A percentile compares a stretch with the other conserved stretches of the same genome.
These are phyloP conservation scores for Heliosperma pusillum DNA, from an alignment of 148 eudicot genomes.

Conservation along the genomic window DNA sequence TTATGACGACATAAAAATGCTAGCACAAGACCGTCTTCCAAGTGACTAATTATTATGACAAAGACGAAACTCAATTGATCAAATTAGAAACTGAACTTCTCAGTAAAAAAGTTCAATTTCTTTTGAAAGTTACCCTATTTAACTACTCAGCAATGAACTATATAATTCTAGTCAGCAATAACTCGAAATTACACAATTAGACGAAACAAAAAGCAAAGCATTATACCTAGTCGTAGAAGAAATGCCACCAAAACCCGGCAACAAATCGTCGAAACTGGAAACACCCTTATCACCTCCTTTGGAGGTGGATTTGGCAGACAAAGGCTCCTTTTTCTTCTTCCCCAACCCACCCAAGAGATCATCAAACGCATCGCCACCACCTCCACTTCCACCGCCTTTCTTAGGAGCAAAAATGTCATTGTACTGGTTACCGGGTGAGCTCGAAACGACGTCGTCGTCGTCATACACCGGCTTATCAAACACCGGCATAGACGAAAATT, in stretches of 20 bases:
- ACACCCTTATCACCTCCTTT: slow-evolving; percentile 24
- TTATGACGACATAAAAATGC: no score
- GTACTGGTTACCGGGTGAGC: slow-evolving; percentile 26
- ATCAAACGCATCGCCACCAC: slow-evolving; percentile 49
- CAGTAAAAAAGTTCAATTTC: not conserved
- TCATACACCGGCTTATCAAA: slow-evolving; percentile 81
- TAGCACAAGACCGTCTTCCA: no score
- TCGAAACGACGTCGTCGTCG: slow-evolving; percentile 62
- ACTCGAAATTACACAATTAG: not conserved
- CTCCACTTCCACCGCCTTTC: not conserved
- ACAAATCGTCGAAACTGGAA: slow-evolving; percentile 70
- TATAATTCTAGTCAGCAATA: no score
- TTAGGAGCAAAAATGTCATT: slow-evolving; percentile 46
- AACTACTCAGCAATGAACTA: not conserved
- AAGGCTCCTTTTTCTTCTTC: slow-evolving; percentile 33
- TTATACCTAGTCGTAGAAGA: slow-evolving; percentile 43
- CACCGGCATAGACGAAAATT: slow-evolving; percentile 61
- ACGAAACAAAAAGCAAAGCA: not conserved
- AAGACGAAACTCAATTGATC: no score
- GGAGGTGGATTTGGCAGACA: slow-evolving; percentile 25
- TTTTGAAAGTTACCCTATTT: no score
- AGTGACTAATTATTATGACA: no score
- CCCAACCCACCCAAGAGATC: slow-evolving; percentile 72
- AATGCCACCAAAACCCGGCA: slow-evolving; percentile 69
- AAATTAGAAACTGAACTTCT: no score